These are phyloP conservation scores for Xylaria longipes DNA, from an alignment of 495 filamentous ascomycete genomes.

Conservation along the genomic window DNA sequence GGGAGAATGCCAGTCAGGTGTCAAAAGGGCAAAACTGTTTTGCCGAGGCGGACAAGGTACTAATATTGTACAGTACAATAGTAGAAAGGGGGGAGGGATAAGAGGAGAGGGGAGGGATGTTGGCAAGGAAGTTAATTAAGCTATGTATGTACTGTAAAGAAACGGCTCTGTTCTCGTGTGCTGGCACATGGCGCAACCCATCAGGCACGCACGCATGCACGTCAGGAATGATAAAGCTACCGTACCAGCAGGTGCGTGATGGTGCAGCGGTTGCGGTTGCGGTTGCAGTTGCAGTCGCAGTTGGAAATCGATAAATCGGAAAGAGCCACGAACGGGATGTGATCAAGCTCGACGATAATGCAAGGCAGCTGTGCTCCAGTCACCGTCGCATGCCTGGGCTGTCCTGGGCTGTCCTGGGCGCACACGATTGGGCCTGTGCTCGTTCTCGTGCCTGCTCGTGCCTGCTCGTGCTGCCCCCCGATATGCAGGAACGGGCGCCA, in stretches of 20 bases:
- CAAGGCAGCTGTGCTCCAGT: slow-evolving; percentile 13
- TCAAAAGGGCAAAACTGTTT: slow-evolving; percentile 7
- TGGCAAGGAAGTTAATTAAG: slow-evolving; percentile 16
- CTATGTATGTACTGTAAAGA: too few species aligned
- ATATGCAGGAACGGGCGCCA: slow-evolving; percentile 18
- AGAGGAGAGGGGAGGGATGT: slow-evolving; percentile 7
- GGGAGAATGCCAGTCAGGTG: slow-evolving; percentile 22
- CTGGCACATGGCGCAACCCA: slow-evolving; percentile 1
- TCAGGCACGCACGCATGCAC: slow-evolving; percentile 13
- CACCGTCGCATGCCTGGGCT: neutral
- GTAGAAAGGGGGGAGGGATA: slow-evolving; percentile 1
- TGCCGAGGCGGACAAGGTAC: slow-evolving; percentile 1
- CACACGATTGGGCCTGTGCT: neutral
- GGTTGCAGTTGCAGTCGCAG: neutral
- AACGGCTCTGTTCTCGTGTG: slow-evolving; percentile 1
- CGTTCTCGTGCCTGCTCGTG: neutral
- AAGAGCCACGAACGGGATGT: slow-evolving; percentile 14
- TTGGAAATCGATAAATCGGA: slow-evolving; percentile 19
- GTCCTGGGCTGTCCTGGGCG: too few species aligned
- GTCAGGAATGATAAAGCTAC: slow-evolving; percentile 5
- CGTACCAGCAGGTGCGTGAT: slow-evolving; percentile 5
- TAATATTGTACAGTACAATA: neutral
- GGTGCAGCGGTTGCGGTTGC: neutral
- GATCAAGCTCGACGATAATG: slow-evolving; percentile 2
- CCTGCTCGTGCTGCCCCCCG: neutral